A percentile compares a stretch with the other conserved stretches of the same genome.
Evolutionary conservation across 306 rosid genomes (phyloP).

Genomic region (Prunus mume): DNA sequence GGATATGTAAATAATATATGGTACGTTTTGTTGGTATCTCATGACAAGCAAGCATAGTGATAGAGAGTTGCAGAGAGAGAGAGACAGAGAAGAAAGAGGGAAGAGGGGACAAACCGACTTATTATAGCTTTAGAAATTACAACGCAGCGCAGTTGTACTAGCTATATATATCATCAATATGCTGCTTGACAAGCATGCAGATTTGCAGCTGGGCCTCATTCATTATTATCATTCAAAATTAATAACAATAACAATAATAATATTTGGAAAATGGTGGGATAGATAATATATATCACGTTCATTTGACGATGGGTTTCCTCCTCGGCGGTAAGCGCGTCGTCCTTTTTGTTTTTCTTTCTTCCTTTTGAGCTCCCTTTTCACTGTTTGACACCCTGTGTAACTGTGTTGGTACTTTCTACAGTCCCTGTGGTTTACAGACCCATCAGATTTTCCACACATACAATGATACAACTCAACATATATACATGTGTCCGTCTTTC

Average conservation of each 20-base stretch:
- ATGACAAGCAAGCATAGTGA: not conserved
- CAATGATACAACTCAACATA: not conserved
- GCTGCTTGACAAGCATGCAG: not conserved
- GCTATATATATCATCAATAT: not conserved
- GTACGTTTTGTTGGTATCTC: constrained; percentile 6
- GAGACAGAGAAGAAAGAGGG: constrained; percentile 1
- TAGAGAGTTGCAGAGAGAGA: not conserved
- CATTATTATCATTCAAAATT: too few species aligned
- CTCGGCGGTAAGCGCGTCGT: not conserved
- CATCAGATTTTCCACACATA: not conserved
- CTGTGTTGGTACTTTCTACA: not conserved
- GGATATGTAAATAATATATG: not conserved
- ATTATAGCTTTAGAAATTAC: not conserved
- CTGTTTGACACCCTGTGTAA: not conserved
- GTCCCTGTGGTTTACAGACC: not conserved
- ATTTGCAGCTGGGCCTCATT: not conserved
- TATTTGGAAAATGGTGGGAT: not conserved
- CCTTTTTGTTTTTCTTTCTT: not conserved
- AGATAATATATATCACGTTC: too few species aligned
- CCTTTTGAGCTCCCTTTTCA: not conserved
- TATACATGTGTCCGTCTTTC: not conserved
- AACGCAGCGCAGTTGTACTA: not conserved
- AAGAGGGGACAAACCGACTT: constrained; percentile 6
- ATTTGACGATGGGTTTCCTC: not conserved
- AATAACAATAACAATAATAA: not conserved